Evolutionary conservation across 371 early-diverging fungal genomes (phyloP), one percentile per base, ranked within the genome.

Genomic region (Mucor lusitanicus): DNA sequence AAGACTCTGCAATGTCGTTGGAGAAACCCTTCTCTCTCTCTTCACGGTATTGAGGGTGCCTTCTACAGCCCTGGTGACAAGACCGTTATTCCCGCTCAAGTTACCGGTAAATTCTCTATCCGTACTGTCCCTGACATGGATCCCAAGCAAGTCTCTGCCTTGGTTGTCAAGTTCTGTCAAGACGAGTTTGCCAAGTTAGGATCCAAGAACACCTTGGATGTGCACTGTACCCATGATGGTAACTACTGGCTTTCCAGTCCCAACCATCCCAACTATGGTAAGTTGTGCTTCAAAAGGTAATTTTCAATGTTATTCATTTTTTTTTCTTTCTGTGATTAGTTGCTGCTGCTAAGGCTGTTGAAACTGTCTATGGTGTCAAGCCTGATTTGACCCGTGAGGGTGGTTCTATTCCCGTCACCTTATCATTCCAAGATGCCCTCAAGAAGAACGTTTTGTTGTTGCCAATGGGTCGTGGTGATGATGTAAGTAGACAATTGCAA

Each of bases 351-450:
- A 88, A 87, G 62, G 99, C 99, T 65, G 91, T 94, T 58, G 92
- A 97, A 84, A 88, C 83, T 59, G 95, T 97, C 25, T 97, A 90
- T 78, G 86, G 88, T 57, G 90, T 91, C 70, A 91, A 87, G 80
- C 99, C 99, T 64, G 99, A 98, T 71, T 85, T 93, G 74, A 98
- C 98, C 25, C 92, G 99, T 74, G 99, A 98, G 87, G 99, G 97
- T 67, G 96, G 98, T 9, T 94, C 94, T 42, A 98, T 98, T 71
- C 99, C 99, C n/a, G 96, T 98, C 23, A 97, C 98, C 12, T 85
- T 98, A 65, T 95, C 96, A 23, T 97, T 98, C 89, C 95, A 97
- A 87, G 96, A 97, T 72, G 93, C 93, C 32, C 85, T 98, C 28
- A 80, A 92, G 63, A 92, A 92, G 87, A 95, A 91, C 74, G 95